Conservation (phyloP, 1,284 basidiomycete species). For the Apiotrichum domesticum region DNA sequence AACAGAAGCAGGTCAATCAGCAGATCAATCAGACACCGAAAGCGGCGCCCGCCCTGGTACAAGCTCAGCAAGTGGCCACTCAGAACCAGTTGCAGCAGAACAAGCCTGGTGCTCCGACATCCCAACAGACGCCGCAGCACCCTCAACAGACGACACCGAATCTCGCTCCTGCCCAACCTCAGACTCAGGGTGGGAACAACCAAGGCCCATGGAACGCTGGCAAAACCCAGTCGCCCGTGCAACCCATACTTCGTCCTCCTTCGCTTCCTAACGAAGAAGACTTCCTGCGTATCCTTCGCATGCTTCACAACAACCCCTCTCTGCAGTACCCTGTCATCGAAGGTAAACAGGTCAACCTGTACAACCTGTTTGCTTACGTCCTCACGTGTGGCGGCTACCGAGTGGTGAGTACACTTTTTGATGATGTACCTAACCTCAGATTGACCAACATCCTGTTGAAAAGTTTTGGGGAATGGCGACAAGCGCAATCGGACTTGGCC, state of each 20-base stretch:
- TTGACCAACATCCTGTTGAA: conserved; percentile 11
- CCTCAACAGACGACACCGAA: conserved; percentile 12
- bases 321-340: conserved; percentile 14
- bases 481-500: conserved; percentile 7
- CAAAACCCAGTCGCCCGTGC: not conserved
- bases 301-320: conserved; percentile 7
- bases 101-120: not conserved
- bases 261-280: conserved; percentile 10
- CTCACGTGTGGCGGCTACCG: conserved; percentile 16
- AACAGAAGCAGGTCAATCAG: conserved; percentile 2
- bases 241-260: not conserved
- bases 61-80: not conserved
- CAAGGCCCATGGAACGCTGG: conserved; percentile 2
- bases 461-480: conserved; percentile 14
- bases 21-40: conserved; percentile 1
- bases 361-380: conserved; percentile 14
- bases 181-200: not conserved
- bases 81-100: conserved; percentile 7
- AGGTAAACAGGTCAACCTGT: conserved; percentile 15
- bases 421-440: not conserved
- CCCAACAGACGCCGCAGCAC: not conserved
- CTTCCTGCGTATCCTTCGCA: conserved; percentile 10
- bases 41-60: not conserved
- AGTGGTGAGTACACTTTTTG: conserved; percentile 2
- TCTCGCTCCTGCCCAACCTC: not conserved